Conservation (phyloP, 371 early-diverging fungal species). For the Circinella minor region DNA sequence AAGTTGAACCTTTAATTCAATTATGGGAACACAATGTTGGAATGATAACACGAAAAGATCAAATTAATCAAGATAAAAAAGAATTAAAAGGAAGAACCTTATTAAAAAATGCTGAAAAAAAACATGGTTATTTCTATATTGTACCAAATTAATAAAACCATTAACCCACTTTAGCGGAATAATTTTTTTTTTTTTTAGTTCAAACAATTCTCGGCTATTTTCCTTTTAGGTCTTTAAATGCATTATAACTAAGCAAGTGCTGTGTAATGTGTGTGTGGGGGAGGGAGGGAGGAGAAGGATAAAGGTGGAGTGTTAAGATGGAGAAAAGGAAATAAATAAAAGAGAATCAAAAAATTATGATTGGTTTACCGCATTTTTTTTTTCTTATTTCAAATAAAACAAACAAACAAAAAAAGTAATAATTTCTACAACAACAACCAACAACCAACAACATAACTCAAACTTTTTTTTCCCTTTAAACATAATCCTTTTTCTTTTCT, state of each 20-base stretch:
- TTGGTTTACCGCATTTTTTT: neutral
- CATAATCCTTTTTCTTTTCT: neutral
- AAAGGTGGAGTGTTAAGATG: too few relatives aligned
- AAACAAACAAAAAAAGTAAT: too few relatives aligned
- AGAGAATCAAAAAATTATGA: neutral
- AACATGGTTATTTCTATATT: constrained; percentile 41
- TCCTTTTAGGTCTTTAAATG: too few relatives aligned
- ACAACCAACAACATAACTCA: neutral
- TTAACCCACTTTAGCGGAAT: neutral
- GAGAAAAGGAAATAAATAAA: too few relatives aligned
- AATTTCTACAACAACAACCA: neutral
- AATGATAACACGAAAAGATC: constrained; percentile 11
- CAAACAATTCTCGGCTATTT: too few relatives aligned
- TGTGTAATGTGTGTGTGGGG: too few relatives aligned
- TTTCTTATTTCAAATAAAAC: too few relatives aligned
- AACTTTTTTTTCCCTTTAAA: constrained; percentile 1
- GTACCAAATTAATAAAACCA: constrained; percentile 13
- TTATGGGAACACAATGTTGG: constrained; percentile 37
- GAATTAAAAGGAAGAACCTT: constrained; percentile 28
- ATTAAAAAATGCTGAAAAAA: constrained; percentile 30
- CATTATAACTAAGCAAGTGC: too few relatives aligned
- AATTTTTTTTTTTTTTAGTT: too few relatives aligned
- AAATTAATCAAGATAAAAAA: neutral
- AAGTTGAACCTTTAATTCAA: constrained; percentile 35
- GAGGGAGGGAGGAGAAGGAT: too few relatives aligned